Conservation (phyloP, 192 early-diverging fungal species). For the Oehlia diaphana region DNA sequence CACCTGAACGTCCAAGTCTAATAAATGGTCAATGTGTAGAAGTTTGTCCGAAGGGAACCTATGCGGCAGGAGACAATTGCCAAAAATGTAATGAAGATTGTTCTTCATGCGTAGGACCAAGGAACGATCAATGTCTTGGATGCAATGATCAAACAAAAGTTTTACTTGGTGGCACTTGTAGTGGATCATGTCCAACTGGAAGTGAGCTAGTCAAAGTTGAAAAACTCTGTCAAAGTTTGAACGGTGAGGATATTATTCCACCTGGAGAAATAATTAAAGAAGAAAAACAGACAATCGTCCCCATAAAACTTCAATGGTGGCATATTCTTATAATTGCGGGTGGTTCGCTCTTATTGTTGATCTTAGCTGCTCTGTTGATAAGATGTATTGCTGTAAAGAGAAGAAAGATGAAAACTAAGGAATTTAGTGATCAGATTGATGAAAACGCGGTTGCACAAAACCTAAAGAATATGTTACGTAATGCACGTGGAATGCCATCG, state of each 20-base stretch:
- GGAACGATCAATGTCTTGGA: conserved; percentile 20
- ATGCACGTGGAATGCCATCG: background rate
- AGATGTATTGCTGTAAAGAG: conserved; percentile 17
- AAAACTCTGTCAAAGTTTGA: conserved; percentile 9
- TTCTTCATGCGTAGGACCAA: conserved; percentile 28
- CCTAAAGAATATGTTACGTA: background rate
- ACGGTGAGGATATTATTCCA: background rate
- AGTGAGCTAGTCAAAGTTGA: conserved; percentile 2
- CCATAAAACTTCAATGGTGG: conserved; percentile 14
- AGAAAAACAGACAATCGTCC: background rate
- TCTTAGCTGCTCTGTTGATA: background rate
- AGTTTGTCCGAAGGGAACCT: conserved; percentile 20
- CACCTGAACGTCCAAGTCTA: conserved; percentile 22
- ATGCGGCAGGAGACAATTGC: conserved; percentile 11
- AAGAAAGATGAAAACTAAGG: conserved; percentile 3
- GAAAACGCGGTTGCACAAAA: background rate
- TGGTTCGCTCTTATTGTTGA: background rate
- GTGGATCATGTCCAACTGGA: conserved; percentile 23
- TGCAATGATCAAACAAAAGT: conserved; percentile 12
- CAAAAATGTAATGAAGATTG: conserved; percentile 12
- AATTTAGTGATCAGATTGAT: conserved; percentile 20
- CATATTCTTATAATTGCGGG: conserved; percentile 12
- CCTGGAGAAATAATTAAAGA: background rate
- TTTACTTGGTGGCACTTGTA: conserved; percentile 22
- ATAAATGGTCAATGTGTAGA: conserved; percentile 20